These are phyloP conservation scores for Parastagonospora nodorum DNA, from an alignment of 2,329 filamentous ascomycete species.

Conservation along the genomic window DNA sequence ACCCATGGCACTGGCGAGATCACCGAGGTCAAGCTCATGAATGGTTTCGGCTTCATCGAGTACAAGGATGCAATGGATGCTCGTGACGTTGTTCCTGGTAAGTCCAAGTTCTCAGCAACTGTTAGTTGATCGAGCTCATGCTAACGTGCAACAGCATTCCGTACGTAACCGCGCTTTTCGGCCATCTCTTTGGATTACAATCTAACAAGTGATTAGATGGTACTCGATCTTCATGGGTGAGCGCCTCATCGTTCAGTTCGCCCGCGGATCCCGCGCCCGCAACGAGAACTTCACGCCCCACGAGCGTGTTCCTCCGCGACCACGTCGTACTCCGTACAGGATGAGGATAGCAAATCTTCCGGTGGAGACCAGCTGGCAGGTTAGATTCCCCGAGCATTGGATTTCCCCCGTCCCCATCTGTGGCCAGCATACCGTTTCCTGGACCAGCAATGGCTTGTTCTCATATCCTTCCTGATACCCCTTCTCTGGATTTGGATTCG, in stretches of 20 bases:
- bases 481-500: slow-evolving; percentile 50
- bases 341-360: slow-evolving; percentile 98
- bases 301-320: slow-evolving; percentile 74
- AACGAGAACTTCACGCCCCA: slow-evolving; percentile 66
- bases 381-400: slow-evolving; percentile 70
- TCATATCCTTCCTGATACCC: slow-evolving; percentile 37
- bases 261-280: slow-evolving; percentile 76
- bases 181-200: background rate
- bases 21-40: slow-evolving; percentile 99
- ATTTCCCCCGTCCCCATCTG: slow-evolving; percentile 49
- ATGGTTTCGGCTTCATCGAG: slow-evolving; percentile 99
- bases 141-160: slow-evolving; percentile 56
- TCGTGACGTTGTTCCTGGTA: slow-evolving; percentile 97
- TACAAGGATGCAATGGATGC: slow-evolving; percentile 99
- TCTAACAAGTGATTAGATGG: slow-evolving; percentile 68
- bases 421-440: slow-evolving; percentile 45
- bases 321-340: slow-evolving; percentile 90
- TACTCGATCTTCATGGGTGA: slow-evolving; percentile 97
- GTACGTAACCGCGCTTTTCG: slow-evolving; percentile 51
- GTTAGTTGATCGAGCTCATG: slow-evolving; percentile 2
- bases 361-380: slow-evolving; percentile 98
- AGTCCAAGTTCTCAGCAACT: slow-evolving; percentile 44
- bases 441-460: slow-evolving; percentile 45
- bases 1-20: slow-evolving; percentile 97
- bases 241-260: slow-evolving; percentile 96